Evolutionary conservation across 2,329 filamentous ascomycete species (phyloP), one percentile per base, ranked within the genome.

Genomic region (Colletotrichum sansevieriae): DNA sequence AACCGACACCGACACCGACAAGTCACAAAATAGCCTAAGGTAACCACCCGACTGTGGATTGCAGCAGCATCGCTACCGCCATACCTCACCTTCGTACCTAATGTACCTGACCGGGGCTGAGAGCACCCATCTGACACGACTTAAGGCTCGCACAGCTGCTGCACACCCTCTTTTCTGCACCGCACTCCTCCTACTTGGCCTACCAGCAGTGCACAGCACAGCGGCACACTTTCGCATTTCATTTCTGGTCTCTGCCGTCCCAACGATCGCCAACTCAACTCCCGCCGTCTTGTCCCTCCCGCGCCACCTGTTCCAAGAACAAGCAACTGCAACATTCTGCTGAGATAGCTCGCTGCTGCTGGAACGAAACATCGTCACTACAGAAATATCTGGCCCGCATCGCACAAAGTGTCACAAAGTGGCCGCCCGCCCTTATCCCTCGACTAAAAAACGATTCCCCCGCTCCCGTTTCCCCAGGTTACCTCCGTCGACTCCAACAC

Each of bases 1-100:
- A 68, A 68, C 65, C 65, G 65, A 65, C 65, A 68, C 65, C 65
- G 61, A 65, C 65, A 63, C 60, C 44, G 37, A 63, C 57, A 60
- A 60, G 49, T 49, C 57, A 11, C 8, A 29, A 29, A 29, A 29
- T 29, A 29, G 29, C 29, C 29, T 29, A 29, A 22, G 25, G 25
- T 29, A 29, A 29, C 29, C 41, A 59, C 29, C 41, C 41, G 41
- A 60, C 57, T 60, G 57, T 60, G 56, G 56, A 33, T 20, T 58
- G 25, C 22, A 35, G 51, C 33, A 35, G 51, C 52, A 9, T 5
- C 9, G 29, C 22, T 54, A 11, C 29, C 4, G 25, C 22, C 13
- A 52, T 10, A 13, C n/a, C 46, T 20, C 20, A 49, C 18, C 8
- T 35, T 18, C 29, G 35, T 18, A 54, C n/a, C n/a, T 13, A 7